phyloP scores from a whole-genome alignment of 768 basidiomycete species.

The Russula sp. region DNA sequence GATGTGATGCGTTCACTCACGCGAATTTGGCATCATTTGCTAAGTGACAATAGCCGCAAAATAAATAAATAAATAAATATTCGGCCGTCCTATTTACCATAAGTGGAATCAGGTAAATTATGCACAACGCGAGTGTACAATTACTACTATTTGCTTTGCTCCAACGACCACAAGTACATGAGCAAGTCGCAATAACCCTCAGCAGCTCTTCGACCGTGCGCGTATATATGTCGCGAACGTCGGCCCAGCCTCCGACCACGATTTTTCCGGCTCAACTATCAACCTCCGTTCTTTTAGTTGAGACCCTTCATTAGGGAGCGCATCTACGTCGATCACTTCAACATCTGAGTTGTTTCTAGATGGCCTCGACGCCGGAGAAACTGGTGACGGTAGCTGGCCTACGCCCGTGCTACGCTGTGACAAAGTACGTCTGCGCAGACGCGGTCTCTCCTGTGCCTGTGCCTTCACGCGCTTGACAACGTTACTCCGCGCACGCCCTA shows the following conservation, averaged over 20 bases:
- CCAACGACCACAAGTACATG: background rate
- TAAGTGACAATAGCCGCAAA: too few species aligned
- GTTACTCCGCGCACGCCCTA: slow-evolving; percentile 12
- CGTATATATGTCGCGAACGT: background rate
- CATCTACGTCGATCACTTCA: slow-evolving; percentile 19
- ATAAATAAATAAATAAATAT: too few species aligned
- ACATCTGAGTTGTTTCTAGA: background rate
- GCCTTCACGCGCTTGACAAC: slow-evolving; percentile 12
- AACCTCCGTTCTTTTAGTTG: background rate
- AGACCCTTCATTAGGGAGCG: slow-evolving; percentile 4
- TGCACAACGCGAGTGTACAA: too few species aligned
- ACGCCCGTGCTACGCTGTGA: slow-evolving; percentile 14
- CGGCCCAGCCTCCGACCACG: background rate
- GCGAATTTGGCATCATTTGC: too few species aligned
- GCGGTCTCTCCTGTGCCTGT: slow-evolving; percentile 2
- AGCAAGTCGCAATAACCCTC: background rate
- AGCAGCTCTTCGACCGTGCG: slow-evolving; percentile 19
- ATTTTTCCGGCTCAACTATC: background rate
- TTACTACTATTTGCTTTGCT: too few species aligned
- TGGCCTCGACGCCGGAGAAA: slow-evolving; percentile 4
- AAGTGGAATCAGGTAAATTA: too few species aligned
- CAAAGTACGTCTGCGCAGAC: slow-evolving; percentile 9
- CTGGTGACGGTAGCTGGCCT: slow-evolving; percentile 13
- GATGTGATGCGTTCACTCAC: too few species aligned
- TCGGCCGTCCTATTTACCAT: too few species aligned